Conservation (phyloP, 768 basidiomycete genomes). For the Cystoderma amianthinum region DNA sequence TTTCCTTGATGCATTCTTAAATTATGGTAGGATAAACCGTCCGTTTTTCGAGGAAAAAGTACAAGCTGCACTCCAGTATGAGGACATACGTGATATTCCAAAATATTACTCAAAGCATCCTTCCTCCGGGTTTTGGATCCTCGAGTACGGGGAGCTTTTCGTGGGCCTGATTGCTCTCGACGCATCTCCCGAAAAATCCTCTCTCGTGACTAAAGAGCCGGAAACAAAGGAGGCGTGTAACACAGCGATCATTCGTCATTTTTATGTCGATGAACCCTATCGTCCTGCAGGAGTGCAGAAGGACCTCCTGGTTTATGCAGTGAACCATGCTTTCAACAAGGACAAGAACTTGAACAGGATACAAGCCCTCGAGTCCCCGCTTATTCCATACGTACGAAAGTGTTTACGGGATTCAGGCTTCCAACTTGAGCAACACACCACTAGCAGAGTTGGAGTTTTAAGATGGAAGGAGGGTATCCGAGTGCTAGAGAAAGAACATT, state of each 20-base stretch:
- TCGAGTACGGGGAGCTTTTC: constrained; percentile 50
- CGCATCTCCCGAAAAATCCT: constrained; percentile 29
- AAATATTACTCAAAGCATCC: constrained; percentile 53
- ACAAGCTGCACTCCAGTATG: constrained; percentile 41
- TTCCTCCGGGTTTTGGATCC: constrained; percentile 64
- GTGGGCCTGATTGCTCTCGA: constrained; percentile 71
- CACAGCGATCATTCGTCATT: constrained; percentile 66
- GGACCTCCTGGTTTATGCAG: constrained; percentile 58
- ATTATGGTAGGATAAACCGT: constrained; percentile 56
- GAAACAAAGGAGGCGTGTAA: constrained; percentile 29
- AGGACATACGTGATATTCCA: constrained; percentile 47
- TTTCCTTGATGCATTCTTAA: no score
- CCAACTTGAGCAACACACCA: constrained; percentile 29
- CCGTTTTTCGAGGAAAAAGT: constrained; percentile 54
- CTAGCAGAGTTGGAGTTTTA: constrained; percentile 46
- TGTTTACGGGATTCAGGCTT: constrained; percentile 46
- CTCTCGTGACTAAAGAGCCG: constrained; percentile 2
- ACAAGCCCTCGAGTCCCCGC: constrained; percentile 37
- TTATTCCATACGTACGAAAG: constrained; percentile 42
- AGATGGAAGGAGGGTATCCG: constrained; percentile 46
- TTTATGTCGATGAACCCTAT: constrained; percentile 64
- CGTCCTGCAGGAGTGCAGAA: constrained; percentile 50
- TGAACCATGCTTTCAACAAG: constrained; percentile 47
- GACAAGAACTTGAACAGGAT: constrained; percentile 36
- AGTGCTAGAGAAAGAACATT: constrained; percentile 35